Conservation (phyloP, 2,329 filamentous ascomycete genomes). For the Chaetomium olivaceum region DNA sequence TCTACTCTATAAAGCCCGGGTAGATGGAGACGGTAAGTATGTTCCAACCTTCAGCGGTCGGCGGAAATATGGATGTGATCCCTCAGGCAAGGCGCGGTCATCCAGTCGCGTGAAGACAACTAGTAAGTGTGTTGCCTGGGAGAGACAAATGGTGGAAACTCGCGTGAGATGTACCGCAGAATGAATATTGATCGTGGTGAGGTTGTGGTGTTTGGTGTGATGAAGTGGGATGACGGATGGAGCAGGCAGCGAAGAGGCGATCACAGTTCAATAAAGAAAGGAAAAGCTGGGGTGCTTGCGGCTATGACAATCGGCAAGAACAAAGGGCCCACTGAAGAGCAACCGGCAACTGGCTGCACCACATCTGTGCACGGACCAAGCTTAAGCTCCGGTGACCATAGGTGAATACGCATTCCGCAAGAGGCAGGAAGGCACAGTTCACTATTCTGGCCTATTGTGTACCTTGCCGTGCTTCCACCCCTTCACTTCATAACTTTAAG, state of each 20-base stretch:
- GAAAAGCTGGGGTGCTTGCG: background rate
- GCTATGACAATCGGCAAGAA: background rate
- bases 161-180: background rate
- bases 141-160: background rate
- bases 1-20: background rate
- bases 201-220: background rate
- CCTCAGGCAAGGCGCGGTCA: constrained; percentile 24
- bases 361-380: background rate
- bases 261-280: background rate
- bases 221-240: background rate
- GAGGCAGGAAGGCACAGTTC: background rate
- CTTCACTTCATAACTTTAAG: too few species aligned
- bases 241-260: background rate
- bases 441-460: background rate
- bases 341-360: background rate
- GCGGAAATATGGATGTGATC: background rate
- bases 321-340: background rate
- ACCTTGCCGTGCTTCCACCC: too few species aligned
- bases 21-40: background rate
- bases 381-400: too few species aligned
- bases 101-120: constrained; percentile 6
- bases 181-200: background rate
- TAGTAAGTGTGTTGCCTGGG: background rate
- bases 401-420: background rate
- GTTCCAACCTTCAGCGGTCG: background rate